Base-by-base conservation (phyloP, 139 green algal species). In the Chlorella sp. region DNA sequence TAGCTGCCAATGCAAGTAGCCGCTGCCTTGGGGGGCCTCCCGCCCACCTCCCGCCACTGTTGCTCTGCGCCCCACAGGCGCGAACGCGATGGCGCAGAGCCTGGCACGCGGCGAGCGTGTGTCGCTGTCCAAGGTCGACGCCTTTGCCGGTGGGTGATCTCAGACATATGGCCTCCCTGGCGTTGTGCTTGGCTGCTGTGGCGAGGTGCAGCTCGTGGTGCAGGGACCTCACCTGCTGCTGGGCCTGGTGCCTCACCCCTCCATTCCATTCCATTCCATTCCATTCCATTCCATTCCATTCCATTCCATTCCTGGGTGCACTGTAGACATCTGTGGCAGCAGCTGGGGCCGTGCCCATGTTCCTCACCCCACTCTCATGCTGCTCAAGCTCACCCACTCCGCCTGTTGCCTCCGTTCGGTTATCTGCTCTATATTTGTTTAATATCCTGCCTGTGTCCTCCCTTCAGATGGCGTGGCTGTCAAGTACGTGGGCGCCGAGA, bases 21-120 rank as follows among this genome's bases (percentile, higher is more conserved):
- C n/a, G n/a, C n/a, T n/a, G n/a, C n/a, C n/a, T n/a, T n/a, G n/a
- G n/a, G n/a, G n/a, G n/a, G n/a, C n/a, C n/a, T n/a, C n/a, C n/a
- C n/a, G n/a, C n/a, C n/a, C n/a, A n/a, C n/a, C n/a, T n/a, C n/a
- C n/a, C n/a, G n/a, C n/a, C n/a, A n/a, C n/a, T n/a, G n/a, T n/a
- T n/a, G n/a, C n/a, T n/a, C n/a, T n/a, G n/a, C n/a, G n/a, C n/a
- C n/a, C n/a, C n/a, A n/a, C 86, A 92, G 97, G 96, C 24, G 96
- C 96, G 80, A 99, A 99, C 86, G 94, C 93, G 20, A 99, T 99
- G 97, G 92, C 96, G n/a, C 87, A 94, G 78, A 94, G 87, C 0
- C 87, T 99, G 81, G 68, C 76, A 11, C 75, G 84, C 17, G 96
- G 97, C 20, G 51, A 90, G 80, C 91, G 94, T 5, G 88, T 97